phyloP scores from a whole-genome alignment of 805 yeast species.

The Wickerhamiella kurtzmanii region DNA sequence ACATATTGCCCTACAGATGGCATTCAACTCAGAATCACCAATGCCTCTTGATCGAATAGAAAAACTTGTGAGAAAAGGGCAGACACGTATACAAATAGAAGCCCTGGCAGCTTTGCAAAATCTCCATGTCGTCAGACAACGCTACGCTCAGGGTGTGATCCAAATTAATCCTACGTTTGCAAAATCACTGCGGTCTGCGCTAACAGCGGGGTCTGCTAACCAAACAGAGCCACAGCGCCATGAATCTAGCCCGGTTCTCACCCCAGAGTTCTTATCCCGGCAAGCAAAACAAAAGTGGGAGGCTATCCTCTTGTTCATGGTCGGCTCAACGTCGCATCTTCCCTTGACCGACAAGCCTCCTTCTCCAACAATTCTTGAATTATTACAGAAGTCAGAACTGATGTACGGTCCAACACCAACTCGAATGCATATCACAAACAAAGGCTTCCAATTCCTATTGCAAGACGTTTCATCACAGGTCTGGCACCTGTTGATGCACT shows the following conservation, averaged over 20 bases:
- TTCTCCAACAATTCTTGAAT: slow-evolving; percentile 42
- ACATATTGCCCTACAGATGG: slow-evolving; percentile 72
- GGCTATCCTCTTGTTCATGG: slow-evolving; percentile 91
- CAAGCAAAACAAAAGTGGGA: slow-evolving; percentile 91
- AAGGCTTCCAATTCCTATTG: slow-evolving; percentile 84
- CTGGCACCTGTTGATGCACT: slow-evolving; percentile 83
- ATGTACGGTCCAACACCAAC: slow-evolving; percentile 46
- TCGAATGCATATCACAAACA: slow-evolving; percentile 58
- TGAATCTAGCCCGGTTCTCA: slow-evolving; percentile 34
- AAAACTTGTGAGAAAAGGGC: slow-evolving; percentile 56
- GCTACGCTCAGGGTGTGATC: slow-evolving; percentile 31
- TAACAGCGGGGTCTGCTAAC: slow-evolving; percentile 60
- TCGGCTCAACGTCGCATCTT: slow-evolving; percentile 44
- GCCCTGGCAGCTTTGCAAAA: slow-evolving; percentile 65
- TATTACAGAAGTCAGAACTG: slow-evolving; percentile 67
- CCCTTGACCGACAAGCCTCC: slow-evolving; percentile 42
- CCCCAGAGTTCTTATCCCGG: slow-evolving; percentile 44
- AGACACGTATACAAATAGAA: slow-evolving; percentile 41
- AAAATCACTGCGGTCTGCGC: slow-evolving; percentile 61
- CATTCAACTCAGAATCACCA: slow-evolving; percentile 59
- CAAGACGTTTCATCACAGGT: slow-evolving; percentile 91
- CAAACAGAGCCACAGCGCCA: slow-evolving; percentile 55
- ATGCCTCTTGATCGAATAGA: slow-evolving; percentile 55
- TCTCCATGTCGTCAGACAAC: slow-evolving; percentile 59
- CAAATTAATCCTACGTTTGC: slow-evolving; percentile 62